A percentile compares a stretch with the other conserved stretches of the same genome.
Conservation (phyloP, 768 basidiomycete species). For the Mycena vitilis region DNA sequence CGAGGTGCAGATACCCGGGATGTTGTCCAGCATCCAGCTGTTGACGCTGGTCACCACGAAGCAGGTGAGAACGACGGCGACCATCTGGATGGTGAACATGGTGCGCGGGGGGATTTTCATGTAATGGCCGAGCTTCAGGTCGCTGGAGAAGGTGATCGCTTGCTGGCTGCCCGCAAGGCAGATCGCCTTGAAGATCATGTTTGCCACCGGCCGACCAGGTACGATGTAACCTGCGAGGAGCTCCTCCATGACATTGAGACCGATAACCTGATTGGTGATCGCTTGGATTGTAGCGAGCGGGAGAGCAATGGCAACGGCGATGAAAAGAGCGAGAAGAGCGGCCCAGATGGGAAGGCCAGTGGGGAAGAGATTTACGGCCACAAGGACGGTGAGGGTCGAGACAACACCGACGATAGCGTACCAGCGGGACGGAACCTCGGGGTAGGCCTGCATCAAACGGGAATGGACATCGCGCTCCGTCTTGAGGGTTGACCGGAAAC, state of each 20-base stretch:
- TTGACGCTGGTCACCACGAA: conserved; percentile 74
- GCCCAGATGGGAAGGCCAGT: conserved; percentile 88
- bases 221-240: conserved; percentile 82
- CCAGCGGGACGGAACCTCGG: conserved; percentile 84
- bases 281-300: conserved; percentile 87
- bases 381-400: conserved; percentile 68
- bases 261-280: conserved; percentile 85
- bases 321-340: conserved; percentile 62
- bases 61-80: conserved; percentile 67
- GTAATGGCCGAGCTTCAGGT: conserved; percentile 90
- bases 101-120: conserved; percentile 89
- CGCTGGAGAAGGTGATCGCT: conserved; percentile 72
- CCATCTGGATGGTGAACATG: conserved; percentile 77
- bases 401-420: conserved; percentile 67
- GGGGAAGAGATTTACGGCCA: conserved; percentile 77
- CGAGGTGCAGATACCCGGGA: conserved; percentile 77
- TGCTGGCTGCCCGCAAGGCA: conserved; percentile 70
- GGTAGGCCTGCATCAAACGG: conserved; percentile 83
- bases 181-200: conserved; percentile 82
- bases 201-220: conserved; percentile 85
- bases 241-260: conserved; percentile 79
- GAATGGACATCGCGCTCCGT: conserved; percentile 89
- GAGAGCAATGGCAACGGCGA: conserved; percentile 63
- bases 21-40: conserved; percentile 77
- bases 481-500: conserved; percentile 71